Base-by-base conservation (phyloP, 2,329 filamentous ascomycete genomes). In the Epichloe coenophiala region DNA sequence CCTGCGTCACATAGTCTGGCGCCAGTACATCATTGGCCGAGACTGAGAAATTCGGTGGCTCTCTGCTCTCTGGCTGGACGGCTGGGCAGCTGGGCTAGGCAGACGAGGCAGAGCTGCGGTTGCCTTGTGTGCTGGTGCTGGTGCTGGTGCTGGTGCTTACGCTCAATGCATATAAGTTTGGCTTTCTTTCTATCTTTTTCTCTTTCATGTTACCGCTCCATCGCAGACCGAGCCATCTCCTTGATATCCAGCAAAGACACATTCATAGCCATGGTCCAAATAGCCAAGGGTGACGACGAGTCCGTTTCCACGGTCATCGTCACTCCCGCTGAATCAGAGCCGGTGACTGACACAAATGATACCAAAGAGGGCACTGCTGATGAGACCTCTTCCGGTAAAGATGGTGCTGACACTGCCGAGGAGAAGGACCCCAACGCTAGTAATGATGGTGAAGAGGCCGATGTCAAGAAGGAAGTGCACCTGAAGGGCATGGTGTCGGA, bases 401-500 rank as follows among this genome's bases (percentile, higher is more conserved):
- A 27, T 27, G 36, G 36, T 37, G 36, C 11, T 7, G 36, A 37
- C 36, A 37, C 36, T 37, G 36, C 36, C 15, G 36, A 37, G 15
- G 6, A 37, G 15, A 37, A 37, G 15, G 36, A 7, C 15, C 6
- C 36, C 11, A n/a, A 21, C 39, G 15, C 39, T 21, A 19, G 17
- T n/a, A 41, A 41, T 4, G 17, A 41, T n/a, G 39, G 8, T n/a
- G 3, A 17, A 11, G 47, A 57, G 11, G 44, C 52, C 15, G 47
- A 56, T 0, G 47, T 52, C 7, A 45, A 54, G n/a, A 46, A 52
- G 12, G 47, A 58, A n/a, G 56, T 60, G 45, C 48, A 59, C 21
- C 58, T 63, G 11, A 54, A 67, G 9, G 70, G 70, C 9, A 64
- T 67, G 12, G 53, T 72, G 45, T 60, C 62, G 21, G 62, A 65